Base-by-base conservation (phyloP, 1,284 basidiomycete species). In the Puccinia hordei region DNA sequence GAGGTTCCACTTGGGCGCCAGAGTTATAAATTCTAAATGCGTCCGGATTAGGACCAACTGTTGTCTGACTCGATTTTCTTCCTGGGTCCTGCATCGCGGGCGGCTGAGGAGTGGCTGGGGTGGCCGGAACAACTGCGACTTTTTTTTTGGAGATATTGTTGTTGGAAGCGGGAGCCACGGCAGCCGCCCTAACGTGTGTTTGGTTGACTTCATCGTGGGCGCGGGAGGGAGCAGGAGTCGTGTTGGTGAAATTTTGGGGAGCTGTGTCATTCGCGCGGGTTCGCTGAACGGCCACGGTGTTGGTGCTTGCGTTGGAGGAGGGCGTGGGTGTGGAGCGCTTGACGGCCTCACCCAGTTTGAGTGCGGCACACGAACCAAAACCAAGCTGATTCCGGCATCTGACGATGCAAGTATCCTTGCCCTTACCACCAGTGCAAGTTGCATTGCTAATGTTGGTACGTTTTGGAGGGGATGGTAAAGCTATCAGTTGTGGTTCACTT, bases 381-480 rank as follows among this genome's bases (percentile, higher is more conserved):
- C 77, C 77, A n/a, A 80, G 35, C 55, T 71, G 53, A 61, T 80
- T 80, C 4, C 77, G 66, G 66, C 77, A 80, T 57, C 77, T 66
- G n/a, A 80, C 59, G n/a, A 80, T 68, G 59, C 77, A 80, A 35
- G 69, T 68, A 33, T 80, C 59, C 17, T 51, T 61, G 17, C 24
- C 51, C 41, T 71, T 61, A 22, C 77, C 77, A 49, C 68, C 77
- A 27, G 77, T 72, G 41, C 77, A 80, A 22, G 66, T 80, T 22
- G 77, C 51, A 53, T 71, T 80, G 33, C 77, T 72, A 44, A 41
- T 27, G 33, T 19, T 5, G 2, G 46, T 10, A 15, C 8, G 53
- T 57, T 22, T 46, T 17, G 8, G 30, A 76, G 15, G 17, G 33
- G 5, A 41, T 19, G 24, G 17, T 24, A 12, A 61, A 19, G 22